Evolutionary conservation across 371 early-diverging fungal species (phyloP).

Genomic region (Actinomucor elegans): DNA sequence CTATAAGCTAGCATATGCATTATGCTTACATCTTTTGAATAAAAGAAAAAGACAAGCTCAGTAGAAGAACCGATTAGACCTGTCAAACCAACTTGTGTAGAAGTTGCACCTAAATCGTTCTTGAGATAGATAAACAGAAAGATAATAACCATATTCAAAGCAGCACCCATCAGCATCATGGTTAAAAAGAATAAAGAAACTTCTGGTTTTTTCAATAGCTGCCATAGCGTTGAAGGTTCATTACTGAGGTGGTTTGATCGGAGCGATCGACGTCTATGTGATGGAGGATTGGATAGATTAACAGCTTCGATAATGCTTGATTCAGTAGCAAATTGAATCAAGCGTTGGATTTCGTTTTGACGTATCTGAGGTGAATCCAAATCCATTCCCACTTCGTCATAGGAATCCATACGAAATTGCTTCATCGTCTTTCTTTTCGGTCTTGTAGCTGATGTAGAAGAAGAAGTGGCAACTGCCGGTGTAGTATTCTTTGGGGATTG

Average conservation of each 20-base stretch:
- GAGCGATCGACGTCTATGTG: slow-evolving; percentile 27
- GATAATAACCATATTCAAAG: slow-evolving; percentile 53
- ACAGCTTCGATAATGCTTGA: slow-evolving; percentile 57
- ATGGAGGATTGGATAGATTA: slow-evolving; percentile 48
- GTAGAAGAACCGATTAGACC: slow-evolving; percentile 51
- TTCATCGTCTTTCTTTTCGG: slow-evolving; percentile 15
- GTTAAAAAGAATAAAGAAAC: slow-evolving; percentile 46
- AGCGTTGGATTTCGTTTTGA: slow-evolving; percentile 48
- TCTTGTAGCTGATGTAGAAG: not conserved
- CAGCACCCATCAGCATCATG: slow-evolving; percentile 57
- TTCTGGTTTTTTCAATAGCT: slow-evolving; percentile 38
- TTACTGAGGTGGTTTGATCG: slow-evolving; percentile 1
- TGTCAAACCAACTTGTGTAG: slow-evolving; percentile 45
- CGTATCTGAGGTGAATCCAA: slow-evolving; percentile 31
- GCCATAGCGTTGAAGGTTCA: slow-evolving; percentile 35
- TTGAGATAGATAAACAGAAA: slow-evolving; percentile 49
- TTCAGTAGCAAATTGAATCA: slow-evolving; percentile 55
- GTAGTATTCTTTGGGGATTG: not conserved
- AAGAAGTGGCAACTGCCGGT: not conserved
- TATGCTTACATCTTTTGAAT: slow-evolving; percentile 51
- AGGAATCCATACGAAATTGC: slow-evolving; percentile 34
- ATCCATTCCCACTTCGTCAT: slow-evolving; percentile 33
- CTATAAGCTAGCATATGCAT: too few species aligned
- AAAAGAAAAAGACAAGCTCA: slow-evolving; percentile 50
- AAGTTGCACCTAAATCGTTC: slow-evolving; percentile 48